phyloP scores from a whole-genome alignment of 1,284 basidiomycete genomes.

The Fomitopsis betulina region DNA sequence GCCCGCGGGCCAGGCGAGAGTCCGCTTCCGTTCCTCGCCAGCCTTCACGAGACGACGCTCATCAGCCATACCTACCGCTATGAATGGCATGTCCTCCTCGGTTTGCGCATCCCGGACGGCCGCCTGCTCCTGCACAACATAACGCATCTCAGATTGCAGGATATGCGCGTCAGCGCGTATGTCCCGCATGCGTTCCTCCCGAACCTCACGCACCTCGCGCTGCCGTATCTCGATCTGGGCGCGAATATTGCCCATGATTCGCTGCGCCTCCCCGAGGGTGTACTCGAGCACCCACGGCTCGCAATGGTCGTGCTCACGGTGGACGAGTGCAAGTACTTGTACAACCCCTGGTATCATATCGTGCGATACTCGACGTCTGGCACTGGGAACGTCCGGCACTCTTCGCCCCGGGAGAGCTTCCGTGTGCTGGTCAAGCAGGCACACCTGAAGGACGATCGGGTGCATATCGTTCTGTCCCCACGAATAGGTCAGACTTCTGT shows the following conservation, averaged over 20 bases:
- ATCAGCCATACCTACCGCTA: slow-evolving; percentile 22
- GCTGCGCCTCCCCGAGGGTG: slow-evolving; percentile 18
- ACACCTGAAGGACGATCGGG: slow-evolving; percentile 16
- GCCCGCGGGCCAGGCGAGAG: background rate
- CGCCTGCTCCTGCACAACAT: slow-evolving; percentile 18
- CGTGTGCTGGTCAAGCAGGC: slow-evolving; percentile 14
- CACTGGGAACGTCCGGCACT: background rate
- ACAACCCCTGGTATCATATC: slow-evolving; percentile 19
- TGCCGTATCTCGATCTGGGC: slow-evolving; percentile 23
- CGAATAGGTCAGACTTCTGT: slow-evolving; percentile 7
- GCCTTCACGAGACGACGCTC: slow-evolving; percentile 18
- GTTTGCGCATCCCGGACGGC: slow-evolving; percentile 10
- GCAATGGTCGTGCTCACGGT: slow-evolving; percentile 24
- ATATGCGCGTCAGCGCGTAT: slow-evolving; percentile 20
- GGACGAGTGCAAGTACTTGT: slow-evolving; percentile 18
- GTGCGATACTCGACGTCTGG: slow-evolving; percentile 8
- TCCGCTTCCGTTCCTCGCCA: slow-evolving; percentile 6
- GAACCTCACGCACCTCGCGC: slow-evolving; percentile 24
- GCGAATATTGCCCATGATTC: slow-evolving; percentile 13
- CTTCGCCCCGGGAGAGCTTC: slow-evolving; percentile 19
- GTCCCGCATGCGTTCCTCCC: slow-evolving; percentile 22
- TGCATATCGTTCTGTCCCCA: slow-evolving; percentile 20
- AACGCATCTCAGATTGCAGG: slow-evolving; percentile 22
- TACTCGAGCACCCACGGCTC: slow-evolving; percentile 15
- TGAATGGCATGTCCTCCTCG: slow-evolving; percentile 22